Conservation (phyloP, 805 yeast genomes). For the Diddensiella santjacobensis region DNA sequence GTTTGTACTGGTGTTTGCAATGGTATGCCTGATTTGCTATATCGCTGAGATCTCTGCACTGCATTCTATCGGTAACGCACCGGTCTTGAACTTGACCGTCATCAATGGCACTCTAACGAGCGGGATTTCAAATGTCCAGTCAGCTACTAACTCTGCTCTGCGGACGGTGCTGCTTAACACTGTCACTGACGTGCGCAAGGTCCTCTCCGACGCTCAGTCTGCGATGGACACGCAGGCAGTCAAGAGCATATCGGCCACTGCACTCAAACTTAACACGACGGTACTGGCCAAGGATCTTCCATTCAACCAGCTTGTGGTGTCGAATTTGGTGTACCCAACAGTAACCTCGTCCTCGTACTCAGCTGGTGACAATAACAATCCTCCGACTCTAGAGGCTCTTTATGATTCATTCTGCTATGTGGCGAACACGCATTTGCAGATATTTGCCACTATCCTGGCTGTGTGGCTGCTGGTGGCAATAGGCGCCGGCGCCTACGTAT, state of each 20-base stretch:
- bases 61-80: not conserved
- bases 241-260: not conserved
- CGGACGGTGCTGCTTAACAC: not conserved
- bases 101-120: not conserved
- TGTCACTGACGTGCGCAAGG: not conserved
- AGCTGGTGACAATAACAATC: not conserved
- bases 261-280: not conserved
- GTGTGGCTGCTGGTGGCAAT: constrained; percentile 10
- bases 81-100: not conserved
- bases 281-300: not conserved
- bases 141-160: not conserved
- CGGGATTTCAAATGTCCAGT: not conserved
- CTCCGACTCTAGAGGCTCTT: not conserved
- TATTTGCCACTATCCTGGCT: constrained; percentile 4
- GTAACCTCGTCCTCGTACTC: not conserved
- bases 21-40: constrained; percentile 1
- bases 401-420: constrained; percentile 3
- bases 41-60: constrained; percentile 1
- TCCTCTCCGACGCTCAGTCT: not conserved
- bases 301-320: not conserved
- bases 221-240: not conserved
- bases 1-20: not conserved
- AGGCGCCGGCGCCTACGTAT: constrained; percentile 4
- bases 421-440: constrained; percentile 7
- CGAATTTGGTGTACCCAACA: not conserved